Base-by-base conservation (phyloP, 371 early-diverging fungal genomes). In the Gilbertella persicaria region DNA sequence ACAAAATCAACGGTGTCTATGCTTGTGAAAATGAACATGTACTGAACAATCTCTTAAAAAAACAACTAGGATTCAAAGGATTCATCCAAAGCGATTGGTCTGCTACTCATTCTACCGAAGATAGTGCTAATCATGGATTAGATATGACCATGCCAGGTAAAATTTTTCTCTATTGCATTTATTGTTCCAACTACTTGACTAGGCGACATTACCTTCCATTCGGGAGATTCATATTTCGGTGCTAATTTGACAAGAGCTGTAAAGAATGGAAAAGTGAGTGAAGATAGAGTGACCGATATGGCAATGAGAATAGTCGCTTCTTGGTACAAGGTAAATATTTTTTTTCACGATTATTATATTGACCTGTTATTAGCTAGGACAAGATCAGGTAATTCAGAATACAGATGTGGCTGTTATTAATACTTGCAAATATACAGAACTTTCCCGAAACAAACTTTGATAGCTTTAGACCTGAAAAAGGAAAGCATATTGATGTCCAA, bases 101-200 rank as follows among this genome's bases (percentile, higher is more conserved):
- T 21, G 74, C 72, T 20, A 67, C 67, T 6, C 62, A 62, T 16
- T 70, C 71, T 12, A 66, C 70, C 17, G 62, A 46, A 8, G 52
- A 54, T 29, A 58, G 77, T 25, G 83, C 71, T 1, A 66, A 69
- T 25, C 59, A 67, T 46, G 82, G 85, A 5, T 50, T 79, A 35
- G 87, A 82, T 64, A 72, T 84, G 78, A 71, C 73, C 10, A 84
- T 86, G 85, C 83, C 85, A 45, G 79, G 79, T 50, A 53, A 50
- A 23, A 43, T 10, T 28, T 8, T 24, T 16, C 33, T 4, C 9
- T 30, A 33, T 21, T 7, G 0, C 19, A n/a, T 14, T 16, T 36
- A 25, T 21, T 6, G 35, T 7, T 23, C 5, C 16, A 35, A 40
- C 19, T 17, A 21, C 14, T 29, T 30, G 42, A 24, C 20, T 10